Conservation (phyloP, 2,329 filamentous ascomycete genomes). For the Alternaria sp. region DNA sequence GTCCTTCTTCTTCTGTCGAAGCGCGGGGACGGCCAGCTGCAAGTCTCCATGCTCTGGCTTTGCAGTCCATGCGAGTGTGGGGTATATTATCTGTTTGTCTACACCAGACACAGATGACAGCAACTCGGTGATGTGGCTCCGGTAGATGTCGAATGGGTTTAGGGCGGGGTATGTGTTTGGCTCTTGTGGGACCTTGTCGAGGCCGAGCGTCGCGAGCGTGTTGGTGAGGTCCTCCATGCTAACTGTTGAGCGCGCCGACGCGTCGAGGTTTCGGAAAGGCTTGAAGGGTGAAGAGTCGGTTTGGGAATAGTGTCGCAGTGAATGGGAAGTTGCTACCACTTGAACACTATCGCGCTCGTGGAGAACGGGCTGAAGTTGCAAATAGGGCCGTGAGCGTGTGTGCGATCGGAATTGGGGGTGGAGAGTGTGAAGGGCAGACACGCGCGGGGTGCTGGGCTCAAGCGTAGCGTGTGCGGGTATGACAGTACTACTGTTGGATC, state of each 20-base stretch:
- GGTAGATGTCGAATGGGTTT: slow-evolving; percentile 82
- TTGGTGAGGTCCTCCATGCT: slow-evolving; percentile 51
- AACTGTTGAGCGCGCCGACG: slow-evolving; percentile 31
- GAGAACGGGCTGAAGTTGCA: slow-evolving; percentile 16
- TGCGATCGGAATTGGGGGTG: slow-evolving; percentile 16
- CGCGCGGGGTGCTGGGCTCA: slow-evolving; percentile 4
- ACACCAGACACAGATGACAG: slow-evolving; percentile 75
- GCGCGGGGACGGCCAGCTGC: slow-evolving; percentile 78
- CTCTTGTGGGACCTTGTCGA: slow-evolving; percentile 51
- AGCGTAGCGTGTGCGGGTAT: slow-evolving; percentile 12
- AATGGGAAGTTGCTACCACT: slow-evolving; percentile 1
- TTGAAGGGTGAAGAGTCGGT: slow-evolving; percentile 29
- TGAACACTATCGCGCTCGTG: slow-evolving; percentile 4
- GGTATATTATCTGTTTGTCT: slow-evolving; percentile 74
- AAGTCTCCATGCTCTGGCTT: slow-evolving; percentile 85
- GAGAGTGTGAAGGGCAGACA: slow-evolving; percentile 6
- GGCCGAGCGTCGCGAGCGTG: slow-evolving; percentile 49
- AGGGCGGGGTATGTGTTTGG: slow-evolving; percentile 66
- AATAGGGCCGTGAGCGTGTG: slow-evolving; percentile 10
- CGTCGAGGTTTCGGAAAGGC: slow-evolving; percentile 39
- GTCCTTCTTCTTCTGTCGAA: slow-evolving; percentile 74
- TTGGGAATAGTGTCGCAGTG: slow-evolving; percentile 26
- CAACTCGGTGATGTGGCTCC: slow-evolving; percentile 75
- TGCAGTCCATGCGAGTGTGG: slow-evolving; percentile 78
- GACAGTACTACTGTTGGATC: slow-evolving; percentile 11